These are phyloP conservation scores for Emergomyces orientalis DNA, from an alignment of 2,329 filamentous ascomycete species.

Conservation along the genomic window DNA sequence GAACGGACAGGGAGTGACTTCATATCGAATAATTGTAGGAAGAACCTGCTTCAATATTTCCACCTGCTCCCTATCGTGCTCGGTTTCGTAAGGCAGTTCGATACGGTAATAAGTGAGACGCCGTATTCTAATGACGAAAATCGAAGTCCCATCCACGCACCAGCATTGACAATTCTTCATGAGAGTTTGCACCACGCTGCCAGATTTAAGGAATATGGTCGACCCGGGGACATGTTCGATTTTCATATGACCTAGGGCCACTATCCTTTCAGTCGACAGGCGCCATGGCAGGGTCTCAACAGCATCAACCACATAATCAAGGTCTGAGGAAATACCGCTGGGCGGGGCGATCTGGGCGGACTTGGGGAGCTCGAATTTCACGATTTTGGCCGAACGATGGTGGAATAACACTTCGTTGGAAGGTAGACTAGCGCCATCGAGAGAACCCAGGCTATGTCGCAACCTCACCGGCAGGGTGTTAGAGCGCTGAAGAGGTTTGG, in stretches of 20 bases:
- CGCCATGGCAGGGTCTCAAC: conserved; percentile 62
- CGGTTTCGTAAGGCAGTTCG: conserved; percentile 60
- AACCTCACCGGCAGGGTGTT: conserved; percentile 2
- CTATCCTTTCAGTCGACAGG: conserved; percentile 67
- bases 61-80: conserved; percentile 55
- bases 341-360: conserved; percentile 28
- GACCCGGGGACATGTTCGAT: conserved; percentile 82
- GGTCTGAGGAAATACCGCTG: conserved; percentile 31
- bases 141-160: conserved; percentile 77
- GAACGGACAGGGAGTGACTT: conserved; percentile 83
- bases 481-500: conserved; percentile 2
- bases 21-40: conserved; percentile 67
- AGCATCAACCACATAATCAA: conserved; percentile 42
- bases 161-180: conserved; percentile 85
- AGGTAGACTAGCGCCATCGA: conserved; percentile 17
- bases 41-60: conserved; percentile 61
- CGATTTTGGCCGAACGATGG: conserved; percentile 63
- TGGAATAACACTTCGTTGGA: conserved; percentile 52
- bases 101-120: conserved; percentile 84
- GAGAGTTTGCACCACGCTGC: conserved; percentile 73
- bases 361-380: conserved; percentile 47
- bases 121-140: conserved; percentile 78
- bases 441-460: conserved; percentile 10
- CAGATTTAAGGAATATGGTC: conserved; percentile 80
- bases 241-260: conserved; percentile 70